Percentiles rank a stretch among this genome's conserved stretches.
phyloP scores from a whole-genome alignment of 2,329 filamentous ascomycete genomes.

The Aspergillus pseudoglaucus region DNA sequence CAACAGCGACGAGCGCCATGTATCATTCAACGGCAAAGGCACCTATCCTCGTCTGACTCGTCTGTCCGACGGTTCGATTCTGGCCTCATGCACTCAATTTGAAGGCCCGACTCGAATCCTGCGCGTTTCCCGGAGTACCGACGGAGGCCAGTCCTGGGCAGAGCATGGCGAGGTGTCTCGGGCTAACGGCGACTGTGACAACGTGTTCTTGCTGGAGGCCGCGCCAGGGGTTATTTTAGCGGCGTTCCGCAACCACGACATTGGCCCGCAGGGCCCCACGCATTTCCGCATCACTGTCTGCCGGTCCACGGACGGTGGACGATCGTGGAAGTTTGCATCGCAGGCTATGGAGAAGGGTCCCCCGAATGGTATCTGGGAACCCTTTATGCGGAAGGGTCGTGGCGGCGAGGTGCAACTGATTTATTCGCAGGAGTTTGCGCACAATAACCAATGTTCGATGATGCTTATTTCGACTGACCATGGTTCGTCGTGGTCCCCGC shows the following conservation, averaged over 20 bases:
- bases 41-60: constrained; percentile 45
- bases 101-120: constrained; percentile 34
- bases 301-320: constrained; percentile 40
- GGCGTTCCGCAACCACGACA: constrained; percentile 46
- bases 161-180: constrained; percentile 41
- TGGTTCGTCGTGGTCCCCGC: constrained; percentile 40
- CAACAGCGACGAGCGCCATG: constrained; percentile 27
- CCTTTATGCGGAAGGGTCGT: constrained; percentile 41
- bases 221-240: constrained; percentile 33
- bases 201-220: constrained; percentile 42
- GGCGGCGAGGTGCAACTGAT: constrained; percentile 39
- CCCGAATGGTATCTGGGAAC: constrained; percentile 43
- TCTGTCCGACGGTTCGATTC: constrained; percentile 41
- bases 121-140: constrained; percentile 39
- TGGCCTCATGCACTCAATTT: constrained; percentile 41
- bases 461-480: constrained; percentile 39
- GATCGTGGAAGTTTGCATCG: constrained; percentile 38
- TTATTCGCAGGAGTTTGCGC: constrained; percentile 43
- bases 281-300: constrained; percentile 48
- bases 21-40: constrained; percentile 33
- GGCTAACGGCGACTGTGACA: constrained; percentile 41
- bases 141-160: constrained; percentile 37
- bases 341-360: constrained; percentile 40
- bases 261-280: constrained; percentile 28
- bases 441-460: constrained; percentile 46